Evolutionary conservation across 2,329 filamentous ascomycete species (phyloP).

Genomic region (Ophiostoma perfectum): DNA sequence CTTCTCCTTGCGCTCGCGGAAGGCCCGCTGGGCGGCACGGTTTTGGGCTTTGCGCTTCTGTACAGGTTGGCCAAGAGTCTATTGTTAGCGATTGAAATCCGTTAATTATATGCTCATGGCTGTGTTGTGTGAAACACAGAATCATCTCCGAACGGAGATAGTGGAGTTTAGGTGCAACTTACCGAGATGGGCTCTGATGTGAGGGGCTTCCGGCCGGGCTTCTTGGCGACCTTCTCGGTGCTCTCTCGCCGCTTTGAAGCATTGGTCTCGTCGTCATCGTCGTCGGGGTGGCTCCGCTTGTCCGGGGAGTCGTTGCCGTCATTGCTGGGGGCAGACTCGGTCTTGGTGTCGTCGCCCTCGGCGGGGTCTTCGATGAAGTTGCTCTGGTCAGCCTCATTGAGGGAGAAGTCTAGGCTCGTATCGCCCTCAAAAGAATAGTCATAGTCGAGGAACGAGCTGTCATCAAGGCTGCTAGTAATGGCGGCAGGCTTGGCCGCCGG

Average conservation of each 20-base stretch:
- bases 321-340: conserved; percentile 46
- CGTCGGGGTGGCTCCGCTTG: conserved; percentile 68
- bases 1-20: conserved; percentile 91
- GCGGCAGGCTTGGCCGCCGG: conserved; percentile 42
- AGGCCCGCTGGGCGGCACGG: conserved; percentile 83
- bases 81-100: conserved; percentile 2
- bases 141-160: conserved; percentile 17
- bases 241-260: conserved; percentile 69
- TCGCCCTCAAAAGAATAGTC: conserved; percentile 71
- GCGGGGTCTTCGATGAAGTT: conserved; percentile 47
- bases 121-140: background rate
- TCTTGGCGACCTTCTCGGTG: conserved; percentile 83
- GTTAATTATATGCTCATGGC: background rate
- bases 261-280: conserved; percentile 55
- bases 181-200: conserved; percentile 95
- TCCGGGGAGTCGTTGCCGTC: conserved; percentile 59
- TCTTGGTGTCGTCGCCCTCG: conserved; percentile 30
- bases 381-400: conserved; percentile 47
- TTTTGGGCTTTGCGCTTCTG: conserved; percentile 97
- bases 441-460: conserved; percentile 80
- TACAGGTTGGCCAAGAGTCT: conserved; percentile 1
- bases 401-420: conserved; percentile 69
- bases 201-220: conserved; percentile 90
- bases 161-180: conserved; percentile 41
- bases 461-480: conserved; percentile 51